Conservation (phyloP, 2,329 filamentous ascomycete species). For the Chaetomiaceae sp. region DNA sequence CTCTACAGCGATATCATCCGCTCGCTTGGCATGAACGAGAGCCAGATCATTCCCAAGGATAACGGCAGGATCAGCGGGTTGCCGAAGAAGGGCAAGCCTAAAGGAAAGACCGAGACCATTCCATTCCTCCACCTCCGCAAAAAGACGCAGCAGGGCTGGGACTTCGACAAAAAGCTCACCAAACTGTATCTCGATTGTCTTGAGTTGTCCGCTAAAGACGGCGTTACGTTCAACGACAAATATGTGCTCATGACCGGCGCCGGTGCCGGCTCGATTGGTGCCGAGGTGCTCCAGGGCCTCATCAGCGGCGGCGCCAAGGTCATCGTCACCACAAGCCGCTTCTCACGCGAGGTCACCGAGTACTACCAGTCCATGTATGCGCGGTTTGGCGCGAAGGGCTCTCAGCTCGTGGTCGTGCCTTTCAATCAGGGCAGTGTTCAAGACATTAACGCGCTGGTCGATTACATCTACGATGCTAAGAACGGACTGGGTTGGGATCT, state of each 20-base stretch:
- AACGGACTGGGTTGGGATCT: constrained; percentile 97
- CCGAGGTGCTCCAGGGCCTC: constrained; percentile 90
- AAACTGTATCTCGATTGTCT: constrained; percentile 87
- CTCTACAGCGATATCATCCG: constrained; percentile 92
- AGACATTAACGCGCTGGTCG: constrained; percentile 86
- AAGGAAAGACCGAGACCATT: constrained; percentile 95
- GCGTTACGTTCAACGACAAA: constrained; percentile 90
- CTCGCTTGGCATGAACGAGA: constrained; percentile 95
- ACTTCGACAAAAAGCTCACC: constrained; percentile 98
- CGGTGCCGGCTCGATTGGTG: constrained; percentile 94
- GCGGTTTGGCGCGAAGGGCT: constrained; percentile 86
- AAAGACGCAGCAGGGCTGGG: constrained; percentile 91
- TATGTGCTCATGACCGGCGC: constrained; percentile 98
- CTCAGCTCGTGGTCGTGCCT: constrained; percentile 93
- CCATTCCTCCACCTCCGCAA: constrained; percentile 96
- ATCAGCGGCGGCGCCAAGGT: constrained; percentile 97
- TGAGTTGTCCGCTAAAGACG: constrained; percentile 79
- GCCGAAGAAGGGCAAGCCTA: constrained; percentile 56
- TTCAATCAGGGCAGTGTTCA: constrained; percentile 99
- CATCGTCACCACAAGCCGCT: constrained; percentile 91
- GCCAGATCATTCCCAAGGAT: constrained; percentile 89
- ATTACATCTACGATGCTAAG: constrained; percentile 97
- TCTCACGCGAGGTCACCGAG: constrained; percentile 95
- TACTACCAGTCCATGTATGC: constrained; percentile 99
- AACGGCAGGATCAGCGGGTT: constrained; percentile 57